Conservation (phyloP, 305 asterid genomes). For the Ruellia speciosa region DNA sequence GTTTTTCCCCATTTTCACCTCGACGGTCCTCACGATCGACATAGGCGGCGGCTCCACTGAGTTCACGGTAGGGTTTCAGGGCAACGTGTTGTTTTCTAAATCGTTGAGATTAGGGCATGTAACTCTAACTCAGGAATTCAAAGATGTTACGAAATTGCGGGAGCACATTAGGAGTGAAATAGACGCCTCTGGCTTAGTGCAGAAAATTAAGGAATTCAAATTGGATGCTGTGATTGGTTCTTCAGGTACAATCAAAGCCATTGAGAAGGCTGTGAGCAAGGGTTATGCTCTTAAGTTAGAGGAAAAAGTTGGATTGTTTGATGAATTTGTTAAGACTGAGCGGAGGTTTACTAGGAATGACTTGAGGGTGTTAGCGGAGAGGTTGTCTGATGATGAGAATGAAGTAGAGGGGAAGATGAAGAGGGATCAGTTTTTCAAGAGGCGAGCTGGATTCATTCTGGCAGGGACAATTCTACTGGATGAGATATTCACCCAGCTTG, state of each 20-base stretch:
- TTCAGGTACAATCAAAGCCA: conserved; percentile 65
- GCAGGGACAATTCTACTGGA: conserved; percentile 62
- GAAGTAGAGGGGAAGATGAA: conserved; percentile 38
- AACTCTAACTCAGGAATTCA: conserved; percentile 39
- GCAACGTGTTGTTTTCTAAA: conserved; percentile 38
- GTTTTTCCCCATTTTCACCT: conserved; percentile 39
- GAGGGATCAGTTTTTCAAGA: conserved; percentile 38
- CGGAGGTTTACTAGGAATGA: conserved; percentile 55
- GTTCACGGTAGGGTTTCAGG: conserved; percentile 48
- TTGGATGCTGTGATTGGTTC: conserved; percentile 58
- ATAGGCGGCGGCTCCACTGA: conserved; percentile 90
- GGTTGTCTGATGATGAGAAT: conserved; percentile 34
- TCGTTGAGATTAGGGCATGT: conserved; percentile 68
- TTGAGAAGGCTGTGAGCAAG: conserved; percentile 52
- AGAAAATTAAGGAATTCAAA: conserved; percentile 36
- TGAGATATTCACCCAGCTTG: conserved; percentile 48
- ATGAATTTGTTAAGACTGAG: conserved; percentile 40
- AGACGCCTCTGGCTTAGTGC: conserved; percentile 36
- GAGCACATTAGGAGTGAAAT: conserved; percentile 37
- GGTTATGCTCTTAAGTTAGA: conserved; percentile 38
- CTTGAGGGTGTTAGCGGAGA: conserved; percentile 41
- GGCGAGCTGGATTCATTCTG: conserved; percentile 50
- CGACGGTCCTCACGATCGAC: conserved; percentile 55
- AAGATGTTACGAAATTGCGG: conserved; percentile 34
- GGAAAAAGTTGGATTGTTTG: conserved; percentile 29